Conservation (phyloP, 2,329 filamentous ascomycete species). For the Aspergillus hortae region DNA sequence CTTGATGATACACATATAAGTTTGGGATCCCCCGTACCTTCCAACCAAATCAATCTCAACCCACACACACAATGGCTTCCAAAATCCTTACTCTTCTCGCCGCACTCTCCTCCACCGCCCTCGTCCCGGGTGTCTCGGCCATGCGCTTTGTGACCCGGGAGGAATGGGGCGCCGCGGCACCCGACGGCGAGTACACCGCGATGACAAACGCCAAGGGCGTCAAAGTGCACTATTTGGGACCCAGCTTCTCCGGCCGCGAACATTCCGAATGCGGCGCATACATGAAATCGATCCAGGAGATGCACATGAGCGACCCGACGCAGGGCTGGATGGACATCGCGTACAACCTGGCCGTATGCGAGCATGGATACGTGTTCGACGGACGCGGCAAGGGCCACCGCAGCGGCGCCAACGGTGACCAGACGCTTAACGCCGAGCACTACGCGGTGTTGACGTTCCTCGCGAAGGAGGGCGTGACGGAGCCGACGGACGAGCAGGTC, state of each 20-base stretch:
- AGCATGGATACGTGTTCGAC: slow-evolving; percentile 9
- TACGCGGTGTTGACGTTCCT: slow-evolving; percentile 10
- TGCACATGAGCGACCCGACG: slow-evolving; percentile 1
- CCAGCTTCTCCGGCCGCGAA: neutral
- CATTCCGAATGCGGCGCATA: slow-evolving; percentile 2
- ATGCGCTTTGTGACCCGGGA: slow-evolving; percentile 9
- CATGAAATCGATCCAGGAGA: slow-evolving; percentile 5
- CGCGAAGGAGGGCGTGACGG: slow-evolving; percentile 2
- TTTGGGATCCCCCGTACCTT: neutral
- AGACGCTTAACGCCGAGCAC: slow-evolving; percentile 5
- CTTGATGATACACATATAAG: neutral
- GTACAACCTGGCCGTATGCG: slow-evolving; percentile 5
- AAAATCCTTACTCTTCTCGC: slow-evolving; percentile 20
- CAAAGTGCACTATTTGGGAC: slow-evolving; percentile 9
- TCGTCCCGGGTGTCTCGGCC: neutral
- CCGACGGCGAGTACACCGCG: slow-evolving; percentile 4
- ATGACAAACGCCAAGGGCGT: slow-evolving; percentile 2
- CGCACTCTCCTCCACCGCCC: neutral
- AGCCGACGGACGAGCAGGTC: slow-evolving; percentile 3
- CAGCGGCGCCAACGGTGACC: slow-evolving; percentile 6
- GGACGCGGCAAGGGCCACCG: slow-evolving; percentile 5
- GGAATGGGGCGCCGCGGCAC: slow-evolving; percentile 4
- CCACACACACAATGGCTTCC: neutral
- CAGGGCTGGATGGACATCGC: slow-evolving; percentile 9
- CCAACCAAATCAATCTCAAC: neutral